Base-by-base conservation (phyloP, 805 yeast genomes). In the Saccharomycopsis javanensis region DNA sequence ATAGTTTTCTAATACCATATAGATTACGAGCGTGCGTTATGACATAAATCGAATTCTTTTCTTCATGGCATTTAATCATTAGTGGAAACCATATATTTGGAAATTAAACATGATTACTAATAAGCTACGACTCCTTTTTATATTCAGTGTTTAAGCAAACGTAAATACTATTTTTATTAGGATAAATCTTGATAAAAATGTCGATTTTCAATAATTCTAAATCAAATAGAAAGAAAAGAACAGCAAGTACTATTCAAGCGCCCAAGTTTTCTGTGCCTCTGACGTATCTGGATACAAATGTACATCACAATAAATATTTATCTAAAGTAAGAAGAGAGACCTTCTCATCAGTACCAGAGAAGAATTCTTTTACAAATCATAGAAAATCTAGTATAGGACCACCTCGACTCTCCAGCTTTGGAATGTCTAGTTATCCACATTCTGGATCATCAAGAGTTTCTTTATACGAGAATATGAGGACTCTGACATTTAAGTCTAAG, bases 351-450 rank as follows among this genome's bases (percentile, higher is more conserved):
- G 25, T 20, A 18, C 48, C 48, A 8, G 48, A 42, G 23, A 42
- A 42, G 25, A 42, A 23, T 20, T 2, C 25, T 2, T 42, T 42
- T 8, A 25, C 25, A 3, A 50, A 38, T 34, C 23, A 42, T 7
- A 35, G 58, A 45, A 55, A 54, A 11, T 54, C 62, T 37, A 51
- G 53, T 23, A 57, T 60, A 35, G 62, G 62, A 13, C 61, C 60
- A 20, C 62, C 62, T 4, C 38, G 60, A 48, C 53, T 57, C 13
- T 50, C 58, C 2, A 42, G 48, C 25, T 42, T 42, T 42, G 48
- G 48, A 4, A 1, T 42, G 10, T 42, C 48, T 2, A 28, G 48
- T 2, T 15, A 42, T 20, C 48, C 6, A 20, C 23, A 42, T 42
- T 15, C 48, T 16, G 48, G 48, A 3, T 42, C 48, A 51, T 23